Conservation (phyloP, 2,329 filamentous ascomycete species). For the Paracorniculantispora psalliotae region DNA sequence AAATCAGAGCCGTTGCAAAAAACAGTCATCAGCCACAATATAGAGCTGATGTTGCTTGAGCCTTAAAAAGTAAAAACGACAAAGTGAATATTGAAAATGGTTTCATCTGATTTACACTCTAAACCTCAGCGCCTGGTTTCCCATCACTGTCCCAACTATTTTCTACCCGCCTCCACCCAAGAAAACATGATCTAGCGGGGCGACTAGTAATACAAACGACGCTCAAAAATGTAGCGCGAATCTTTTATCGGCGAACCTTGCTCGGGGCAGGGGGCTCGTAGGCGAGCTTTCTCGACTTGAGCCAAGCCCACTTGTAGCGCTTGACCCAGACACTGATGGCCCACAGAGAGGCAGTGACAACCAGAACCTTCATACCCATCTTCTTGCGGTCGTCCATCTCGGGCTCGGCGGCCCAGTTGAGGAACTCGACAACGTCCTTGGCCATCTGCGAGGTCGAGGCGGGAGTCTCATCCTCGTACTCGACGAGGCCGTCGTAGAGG, state of each 20-base stretch:
- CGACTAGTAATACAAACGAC: slow-evolving; percentile 36
- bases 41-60: no score
- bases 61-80: slow-evolving; percentile 9
- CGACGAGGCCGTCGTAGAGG: slow-evolving; percentile 92
- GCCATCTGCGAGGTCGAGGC: slow-evolving; percentile 98
- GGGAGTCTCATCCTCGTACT: slow-evolving; percentile 95
- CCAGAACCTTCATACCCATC: slow-evolving; percentile 97
- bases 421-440: slow-evolving; percentile 97
- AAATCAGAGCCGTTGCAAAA: no score
- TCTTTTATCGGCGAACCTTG: slow-evolving; percentile 44
- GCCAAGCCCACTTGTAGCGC: slow-evolving; percentile 97
- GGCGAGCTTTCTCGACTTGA: slow-evolving; percentile 92
- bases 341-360: slow-evolving; percentile 71
- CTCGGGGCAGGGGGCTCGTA: slow-evolving; percentile 70
- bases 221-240: slow-evolving; percentile 17
- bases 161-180: slow-evolving; percentile 38
- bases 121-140: slow-evolving; percentile 30
- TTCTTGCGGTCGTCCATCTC: slow-evolving; percentile 99
- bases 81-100: slow-evolving; percentile 34
- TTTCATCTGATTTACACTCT: slow-evolving; percentile 50
- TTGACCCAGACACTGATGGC: slow-evolving; percentile 95
- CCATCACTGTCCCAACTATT: slow-evolving; percentile 26
- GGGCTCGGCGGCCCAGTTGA: slow-evolving; percentile 98
- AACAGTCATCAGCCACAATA: no score
- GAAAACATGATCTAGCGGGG: slow-evolving; percentile 38